phyloP scores from a whole-genome alignment of 768 basidiomycete genomes.

The Saitozyma podzolica region DNA sequence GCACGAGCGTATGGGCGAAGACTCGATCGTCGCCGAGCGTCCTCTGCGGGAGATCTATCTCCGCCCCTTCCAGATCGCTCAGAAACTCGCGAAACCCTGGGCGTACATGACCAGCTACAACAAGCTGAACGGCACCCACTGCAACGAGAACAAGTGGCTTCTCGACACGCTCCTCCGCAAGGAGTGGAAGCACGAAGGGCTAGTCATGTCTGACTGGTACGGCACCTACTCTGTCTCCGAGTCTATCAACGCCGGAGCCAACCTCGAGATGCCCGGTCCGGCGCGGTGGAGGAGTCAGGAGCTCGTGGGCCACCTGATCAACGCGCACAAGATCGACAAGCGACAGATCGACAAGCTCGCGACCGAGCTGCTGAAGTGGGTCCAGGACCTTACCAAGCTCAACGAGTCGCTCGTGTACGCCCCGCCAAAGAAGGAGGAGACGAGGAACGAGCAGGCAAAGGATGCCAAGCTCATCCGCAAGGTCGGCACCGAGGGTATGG shows the following conservation, averaged over 20 bases:
- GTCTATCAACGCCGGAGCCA: conserved; percentile 64
- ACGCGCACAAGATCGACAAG: conserved; percentile 56
- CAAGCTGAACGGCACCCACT: conserved; percentile 64
- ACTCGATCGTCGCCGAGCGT: conserved; percentile 59
- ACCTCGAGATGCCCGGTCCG: conserved; percentile 52
- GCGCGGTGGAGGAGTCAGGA: conserved; percentile 17
- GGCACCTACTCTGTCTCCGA: conserved; percentile 57
- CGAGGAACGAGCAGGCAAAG: conserved; percentile 43
- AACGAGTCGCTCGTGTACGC: conserved; percentile 68
- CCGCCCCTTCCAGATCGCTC: conserved; percentile 60
- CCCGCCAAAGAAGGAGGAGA: conserved; percentile 18
- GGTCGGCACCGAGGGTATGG: conserved; percentile 66
- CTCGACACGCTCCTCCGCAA: conserved; percentile 61
- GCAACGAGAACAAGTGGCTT: conserved; percentile 60
- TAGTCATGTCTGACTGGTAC: conserved; percentile 66
- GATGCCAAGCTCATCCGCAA: conserved; percentile 63
- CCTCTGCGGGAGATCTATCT: conserved; percentile 72
- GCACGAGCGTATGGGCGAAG: conserved; percentile 58
- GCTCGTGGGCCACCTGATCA: conserved; percentile 21
- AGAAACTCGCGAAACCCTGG: conserved; percentile 41
- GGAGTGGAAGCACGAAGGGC: conserved; percentile 67
- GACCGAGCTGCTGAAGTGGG: conserved; percentile 63
- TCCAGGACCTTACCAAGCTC: conserved; percentile 65
- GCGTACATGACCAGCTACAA: conserved; percentile 57
- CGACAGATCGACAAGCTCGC: conserved; percentile 57